Base-by-base conservation (phyloP, 805 yeast genomes). In the Saccharomycopsis oosterbeekiorum region DNA sequence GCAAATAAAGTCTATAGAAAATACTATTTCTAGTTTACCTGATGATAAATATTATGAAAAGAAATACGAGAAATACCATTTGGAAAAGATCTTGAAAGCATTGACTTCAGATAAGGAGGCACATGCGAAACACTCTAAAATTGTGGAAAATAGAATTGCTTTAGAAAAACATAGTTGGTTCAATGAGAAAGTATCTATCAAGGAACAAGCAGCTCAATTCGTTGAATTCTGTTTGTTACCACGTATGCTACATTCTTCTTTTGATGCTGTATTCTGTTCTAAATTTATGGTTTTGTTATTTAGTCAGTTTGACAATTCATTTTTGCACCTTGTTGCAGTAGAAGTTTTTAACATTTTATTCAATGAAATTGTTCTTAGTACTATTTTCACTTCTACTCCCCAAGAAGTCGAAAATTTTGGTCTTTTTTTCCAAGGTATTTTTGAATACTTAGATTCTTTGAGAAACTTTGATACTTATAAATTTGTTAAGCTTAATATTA, bases 331-430 rank as follows among this genome's bases (percentile, higher is more conserved):
- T 56, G 12, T 19, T 37, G n/a, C 26, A n/a, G 19, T 10, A 24
- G 63, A 64, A 6, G 64, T 81, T 1, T 68, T 82, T 36, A 77
- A 82, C 42, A 70, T 70, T 19, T 72, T 90, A 26, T 79, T 89
- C 61, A 69, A 73, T 0, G 74, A 75, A 2, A 75, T 76, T 11
- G 70, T 84, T 14, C 69, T 89, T 56, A 78, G 78, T 56, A 80
- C 86, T 2, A 79, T 91, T 12, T 85, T 81, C 66, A 82, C 93
- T 1, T 80, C 84, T 59, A 88, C 97, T 0, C 79, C 89, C 0
- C 72, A 78, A 3, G 97, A 92, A 68, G 84, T 96, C 1, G 96
- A 91, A 67, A 88, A 88, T 68, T 70, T 91, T 43, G 96, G 96
- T 2, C 71, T 89, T 12, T 91, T 92, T 66, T 81, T 83, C 66